These are phyloP conservation scores for Westerdykella sp. DNA, from an alignment of 2,329 filamentous ascomycete genomes.

Conservation along the genomic window DNA sequence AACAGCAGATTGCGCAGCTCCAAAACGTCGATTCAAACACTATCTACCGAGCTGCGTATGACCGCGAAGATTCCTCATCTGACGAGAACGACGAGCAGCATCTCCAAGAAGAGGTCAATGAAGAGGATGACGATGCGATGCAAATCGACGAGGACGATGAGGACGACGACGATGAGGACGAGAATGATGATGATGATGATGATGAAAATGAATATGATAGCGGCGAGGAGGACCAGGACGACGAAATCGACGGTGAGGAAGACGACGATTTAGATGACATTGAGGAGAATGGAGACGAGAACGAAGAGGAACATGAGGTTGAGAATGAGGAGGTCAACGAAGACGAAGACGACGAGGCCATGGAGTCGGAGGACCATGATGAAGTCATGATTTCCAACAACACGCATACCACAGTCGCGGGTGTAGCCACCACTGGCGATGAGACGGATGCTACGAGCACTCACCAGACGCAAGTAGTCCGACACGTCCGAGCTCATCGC, in stretches of 20 bases:
- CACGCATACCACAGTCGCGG: background rate
- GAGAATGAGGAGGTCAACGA: conserved; percentile 4
- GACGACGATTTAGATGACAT: conserved; percentile 1
- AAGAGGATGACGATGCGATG: conserved; percentile 8
- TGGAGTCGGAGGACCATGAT: background rate
- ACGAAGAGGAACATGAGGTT: conserved; percentile 2
- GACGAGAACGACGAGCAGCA: conserved; percentile 5
- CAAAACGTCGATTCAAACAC: background rate
- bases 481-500: conserved; percentile 9
- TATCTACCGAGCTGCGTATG: background rate
- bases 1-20: conserved; percentile 10
- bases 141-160: conserved; percentile 6
- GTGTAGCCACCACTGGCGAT: background rate
- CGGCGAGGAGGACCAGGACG: conserved; percentile 1
- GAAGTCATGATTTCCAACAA: background rate
- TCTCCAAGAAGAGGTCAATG: conserved; percentile 3
- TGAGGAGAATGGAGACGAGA: conserved; percentile 3
- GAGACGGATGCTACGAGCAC: background rate
- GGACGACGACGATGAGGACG: conserved; percentile 2
- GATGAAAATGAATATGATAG: conserved; percentile 2
- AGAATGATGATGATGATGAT: conserved; percentile 4
- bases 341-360: conserved; percentile 1
- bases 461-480: conserved; percentile 1
- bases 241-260: conserved; percentile 2
- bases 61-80: conserved; percentile 4